Evolutionary conservation across 2,329 filamentous ascomycete genomes (phyloP).

Genomic region (Hypoxylon sp.): DNA sequence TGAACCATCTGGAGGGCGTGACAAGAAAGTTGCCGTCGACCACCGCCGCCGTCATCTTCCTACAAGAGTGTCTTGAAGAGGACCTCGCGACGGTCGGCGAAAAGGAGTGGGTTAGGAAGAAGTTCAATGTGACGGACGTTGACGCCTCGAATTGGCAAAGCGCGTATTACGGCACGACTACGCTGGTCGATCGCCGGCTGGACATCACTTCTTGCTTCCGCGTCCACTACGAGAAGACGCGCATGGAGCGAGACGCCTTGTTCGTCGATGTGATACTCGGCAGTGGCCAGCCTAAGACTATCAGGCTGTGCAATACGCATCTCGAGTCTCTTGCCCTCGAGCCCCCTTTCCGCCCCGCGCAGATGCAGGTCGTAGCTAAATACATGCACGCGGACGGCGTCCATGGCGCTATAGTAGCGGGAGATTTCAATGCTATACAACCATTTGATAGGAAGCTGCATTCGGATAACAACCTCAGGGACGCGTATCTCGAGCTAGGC

Average conservation of each 20-base stretch:
- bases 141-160: conserved; percentile 59
- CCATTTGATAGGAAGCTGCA: conserved; percentile 64
- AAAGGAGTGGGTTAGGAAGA: conserved; percentile 61
- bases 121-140: conserved; percentile 64
- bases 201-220: conserved; percentile 61
- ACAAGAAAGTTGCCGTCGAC: conserved; percentile 17
- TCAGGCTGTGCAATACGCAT: conserved; percentile 52
- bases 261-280: conserved; percentile 63
- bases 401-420: conserved; percentile 63
- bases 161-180: conserved; percentile 65
- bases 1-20: conserved; percentile 46
- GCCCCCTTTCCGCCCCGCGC: conserved; percentile 48
- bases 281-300: conserved; percentile 20
- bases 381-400: conserved; percentile 50
- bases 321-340: conserved; percentile 51
- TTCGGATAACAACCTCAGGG: conserved; percentile 62
- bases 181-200: conserved; percentile 63
- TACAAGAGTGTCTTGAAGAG: conserved; percentile 65
- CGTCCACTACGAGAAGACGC: conserved; percentile 62
- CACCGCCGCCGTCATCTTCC: conserved; percentile 60
- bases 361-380: conserved; percentile 44
- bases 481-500: conserved; percentile 66
- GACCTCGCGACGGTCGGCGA: conserved; percentile 62
- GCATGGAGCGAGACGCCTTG: conserved; percentile 65
- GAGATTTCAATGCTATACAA: conserved; percentile 71